phyloP scores from a whole-genome alignment of 2,329 filamentous ascomycete genomes.

The Fusarium palustre region DNA sequence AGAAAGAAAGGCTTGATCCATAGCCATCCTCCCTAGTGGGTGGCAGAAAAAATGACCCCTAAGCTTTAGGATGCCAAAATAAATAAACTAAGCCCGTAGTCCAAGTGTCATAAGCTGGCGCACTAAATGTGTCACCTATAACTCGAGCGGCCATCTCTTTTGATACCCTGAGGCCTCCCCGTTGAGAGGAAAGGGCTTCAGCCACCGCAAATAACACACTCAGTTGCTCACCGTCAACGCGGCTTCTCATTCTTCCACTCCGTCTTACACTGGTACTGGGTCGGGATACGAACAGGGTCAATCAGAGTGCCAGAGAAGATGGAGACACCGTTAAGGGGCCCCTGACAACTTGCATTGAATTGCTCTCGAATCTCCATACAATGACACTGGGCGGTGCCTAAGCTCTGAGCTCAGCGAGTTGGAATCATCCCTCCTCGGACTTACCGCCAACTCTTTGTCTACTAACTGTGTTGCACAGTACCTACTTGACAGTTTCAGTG shows the following conservation, averaged over 20 bases:
- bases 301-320: slow-evolving; percentile 36
- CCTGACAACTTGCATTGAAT: slow-evolving; percentile 30
- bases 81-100: too few species aligned
- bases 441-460: slow-evolving; percentile 18
- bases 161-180: too few species aligned
- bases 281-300: neutral
- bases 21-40: slow-evolving; percentile 11
- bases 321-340: slow-evolving; percentile 27
- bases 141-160: too few species aligned
- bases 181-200: slow-evolving; percentile 15
- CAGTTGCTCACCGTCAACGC: slow-evolving; percentile 33
- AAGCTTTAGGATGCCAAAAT: too few species aligned
- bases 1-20: slow-evolving; percentile 8
- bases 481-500: slow-evolving; percentile 20
- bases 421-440: slow-evolving; percentile 9
- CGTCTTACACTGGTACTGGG: slow-evolving; percentile 14
- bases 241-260: slow-evolving; percentile 24
- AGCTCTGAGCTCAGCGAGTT: slow-evolving; percentile 8
- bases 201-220: slow-evolving; percentile 23
- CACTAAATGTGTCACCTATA: too few species aligned
- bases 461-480: slow-evolving; percentile 16
- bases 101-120: too few species aligned
- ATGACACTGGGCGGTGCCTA: slow-evolving; percentile 12
- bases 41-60: too few species aligned
- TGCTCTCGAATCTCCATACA: slow-evolving; percentile 4